Base-by-base conservation (phyloP, 805 yeast species). In the Babjeviella inositovora region DNA sequence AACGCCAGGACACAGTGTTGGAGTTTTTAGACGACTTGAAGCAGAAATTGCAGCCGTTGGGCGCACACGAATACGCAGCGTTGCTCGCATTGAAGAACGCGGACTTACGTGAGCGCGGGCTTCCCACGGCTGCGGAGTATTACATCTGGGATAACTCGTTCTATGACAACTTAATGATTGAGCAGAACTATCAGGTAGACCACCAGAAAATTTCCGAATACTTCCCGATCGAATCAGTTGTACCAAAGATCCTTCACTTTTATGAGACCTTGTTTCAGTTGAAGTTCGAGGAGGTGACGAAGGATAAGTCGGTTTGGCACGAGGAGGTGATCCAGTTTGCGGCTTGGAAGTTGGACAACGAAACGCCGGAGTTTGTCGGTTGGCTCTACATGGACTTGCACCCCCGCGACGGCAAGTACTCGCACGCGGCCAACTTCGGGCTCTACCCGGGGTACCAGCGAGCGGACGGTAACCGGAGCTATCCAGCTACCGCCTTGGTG, bases 341-440 rank as follows among this genome's bases (percentile, higher is more conserved):
- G 3, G 82, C 76, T 25, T 77, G 77, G 73, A 60, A 62, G 31
- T 49, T 62, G 37, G 80, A 72, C 33, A 44, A 57, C 19, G n/a
- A n/a, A n/a, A 40, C 42, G 14, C 70, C 71, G 9, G 62, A 56
- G 29, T 80, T 81, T 48, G 62, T 68, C 28, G 93, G 93, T 15
- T 74, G 79, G 66, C 47, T 81, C 21, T 75, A 70, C 46, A 67
- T 81, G 31, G 93, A 81, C 44, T 50, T 80, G 38, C 85, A 77
- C 43, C 92, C 93, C 32, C 63, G 93, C 40, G 75, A 71, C 27
- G 87, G 87, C 35, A 81, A 81, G 45, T 81, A 77, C 47, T 77
- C 84, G 2, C 93, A 81, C 43, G 93, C 93, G 20, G 93, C 93
- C 5, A 75, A 75, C 41, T 81, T 81, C 40, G 73, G 72, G 10